These are phyloP conservation scores for Rhodotorula sp. DNA, from an alignment of 1,284 basidiomycete species.

Conservation along the genomic window DNA sequence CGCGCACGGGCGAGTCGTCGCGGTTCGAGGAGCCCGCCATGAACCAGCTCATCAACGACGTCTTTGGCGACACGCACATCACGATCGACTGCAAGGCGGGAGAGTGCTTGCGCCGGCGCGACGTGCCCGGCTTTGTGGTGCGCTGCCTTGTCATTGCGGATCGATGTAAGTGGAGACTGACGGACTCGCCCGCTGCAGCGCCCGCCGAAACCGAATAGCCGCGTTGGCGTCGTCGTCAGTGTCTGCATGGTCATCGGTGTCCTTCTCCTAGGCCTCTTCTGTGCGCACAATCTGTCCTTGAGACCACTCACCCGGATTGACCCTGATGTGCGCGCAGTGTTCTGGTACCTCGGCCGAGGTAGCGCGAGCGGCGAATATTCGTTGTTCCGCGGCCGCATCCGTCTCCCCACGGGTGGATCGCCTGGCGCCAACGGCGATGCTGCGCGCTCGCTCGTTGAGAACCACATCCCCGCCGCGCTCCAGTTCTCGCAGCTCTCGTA, in stretches of 20 bases:
- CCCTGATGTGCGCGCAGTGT: slow-evolving; percentile 56
- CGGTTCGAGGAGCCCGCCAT: slow-evolving; percentile 93
- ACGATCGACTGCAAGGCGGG: slow-evolving; percentile 83
- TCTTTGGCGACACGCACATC: slow-evolving; percentile 91
- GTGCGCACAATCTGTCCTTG: neutral
- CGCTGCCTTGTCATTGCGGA: slow-evolving; percentile 41
- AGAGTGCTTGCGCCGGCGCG: slow-evolving; percentile 89
- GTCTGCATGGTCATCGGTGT: slow-evolving; percentile 68
- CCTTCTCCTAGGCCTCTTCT: slow-evolving; percentile 56
- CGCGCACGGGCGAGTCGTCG: slow-evolving; percentile 68
- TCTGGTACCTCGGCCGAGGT: slow-evolving; percentile 85
- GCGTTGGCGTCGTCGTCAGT: slow-evolving; percentile 77
- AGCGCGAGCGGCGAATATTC: slow-evolving; percentile 60
- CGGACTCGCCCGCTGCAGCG: slow-evolving; percentile 53
- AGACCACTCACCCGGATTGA: neutral
- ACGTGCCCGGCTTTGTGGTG: slow-evolving; percentile 88
- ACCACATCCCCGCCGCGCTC: slow-evolving; percentile 88
- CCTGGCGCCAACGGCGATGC: slow-evolving; percentile 66
- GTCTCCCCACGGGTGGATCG: slow-evolving; percentile 62
- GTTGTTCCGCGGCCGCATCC: slow-evolving; percentile 57
- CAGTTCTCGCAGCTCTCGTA: slow-evolving; percentile 87
- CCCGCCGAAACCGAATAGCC: slow-evolving; percentile 77
- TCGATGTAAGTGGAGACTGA: neutral
- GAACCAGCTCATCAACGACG: slow-evolving; percentile 88
- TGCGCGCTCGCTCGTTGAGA: slow-evolving; percentile 75